Percentiles rank a stretch among this genome's conserved stretches.
These are phyloP conservation scores for Wallacemonas sp. DNA, from an alignment of 208 protist species.

Conservation along the genomic window DNA sequence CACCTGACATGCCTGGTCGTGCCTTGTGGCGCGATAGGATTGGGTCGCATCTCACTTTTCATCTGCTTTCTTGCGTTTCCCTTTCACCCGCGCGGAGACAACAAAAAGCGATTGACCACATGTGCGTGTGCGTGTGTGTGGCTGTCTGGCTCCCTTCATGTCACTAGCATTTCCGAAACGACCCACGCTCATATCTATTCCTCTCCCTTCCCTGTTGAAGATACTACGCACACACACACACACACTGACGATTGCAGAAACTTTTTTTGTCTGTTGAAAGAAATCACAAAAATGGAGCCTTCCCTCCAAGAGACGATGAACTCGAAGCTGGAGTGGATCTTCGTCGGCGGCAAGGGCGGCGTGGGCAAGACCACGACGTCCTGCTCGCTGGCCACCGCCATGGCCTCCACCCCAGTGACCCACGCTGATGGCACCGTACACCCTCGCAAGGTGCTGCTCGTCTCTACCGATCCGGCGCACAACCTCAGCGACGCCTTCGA, in stretches of 20 bases:
- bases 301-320: constrained; percentile 45
- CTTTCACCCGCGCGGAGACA: too few relatives aligned
- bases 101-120: too few relatives aligned
- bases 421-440: constrained; percentile 18
- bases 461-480: constrained; percentile 99
- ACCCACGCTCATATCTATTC: too few relatives aligned
- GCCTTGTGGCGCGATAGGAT: too few relatives aligned
- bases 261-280: too few relatives aligned
- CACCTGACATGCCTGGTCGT: too few relatives aligned
- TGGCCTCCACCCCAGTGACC: constrained; percentile 81
- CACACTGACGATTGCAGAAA: constrained; percentile 18
- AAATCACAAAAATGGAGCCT: constrained; percentile 58
- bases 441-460: constrained; percentile 91
- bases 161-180: too few relatives aligned
- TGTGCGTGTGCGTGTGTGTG: too few relatives aligned
- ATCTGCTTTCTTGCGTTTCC: too few relatives aligned
- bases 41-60: too few relatives aligned
- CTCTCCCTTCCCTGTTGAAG: too few relatives aligned
- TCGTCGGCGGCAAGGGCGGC: constrained; percentile 98
- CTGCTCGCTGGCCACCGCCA: constrained; percentile 89
- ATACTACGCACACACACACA: constrained; percentile 20
- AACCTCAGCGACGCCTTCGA: constrained; percentile 98
- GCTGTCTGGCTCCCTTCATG: too few relatives aligned
- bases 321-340: constrained; percentile 71
- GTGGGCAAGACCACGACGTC: constrained; percentile 98